These are phyloP conservation scores for Ceratocystis papillata DNA, from an alignment of 2,329 filamentous ascomycete species.

Conservation along the genomic window DNA sequence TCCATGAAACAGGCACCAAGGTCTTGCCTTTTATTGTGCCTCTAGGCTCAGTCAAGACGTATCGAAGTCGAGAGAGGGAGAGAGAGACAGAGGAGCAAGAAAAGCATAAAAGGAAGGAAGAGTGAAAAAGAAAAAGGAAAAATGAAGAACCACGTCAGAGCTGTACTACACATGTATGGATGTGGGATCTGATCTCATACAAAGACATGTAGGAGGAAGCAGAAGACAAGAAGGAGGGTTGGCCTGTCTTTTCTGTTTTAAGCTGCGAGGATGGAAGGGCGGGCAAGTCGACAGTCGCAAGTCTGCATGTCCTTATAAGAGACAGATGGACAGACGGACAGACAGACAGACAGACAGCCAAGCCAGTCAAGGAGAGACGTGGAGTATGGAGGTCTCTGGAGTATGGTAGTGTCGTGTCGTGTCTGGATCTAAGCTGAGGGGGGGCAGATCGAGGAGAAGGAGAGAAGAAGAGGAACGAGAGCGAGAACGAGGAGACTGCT, in stretches of 20 bases:
- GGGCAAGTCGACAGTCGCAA: no score
- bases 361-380: no score
- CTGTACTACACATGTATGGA: background rate
- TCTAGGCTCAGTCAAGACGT: no score
- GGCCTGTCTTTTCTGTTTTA: no score
- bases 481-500: background rate
- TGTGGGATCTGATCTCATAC: background rate
- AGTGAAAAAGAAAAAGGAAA: background rate
- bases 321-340: background rate
- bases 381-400: no score
- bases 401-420: background rate
- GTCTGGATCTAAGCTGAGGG: background rate
- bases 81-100: background rate
- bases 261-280: no score
- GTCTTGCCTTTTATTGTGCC: no score
- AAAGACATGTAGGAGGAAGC: background rate
- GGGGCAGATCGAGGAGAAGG: background rate
- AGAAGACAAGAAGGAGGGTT: background rate
- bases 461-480: background rate
- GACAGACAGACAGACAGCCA: background rate
- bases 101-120: background rate
- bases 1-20: no score
- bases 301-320: no score
- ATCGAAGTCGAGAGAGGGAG: background rate
- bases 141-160: slow-evolving; percentile 7